Evolutionary conservation across 2,329 filamentous ascomycete species (phyloP).

Genomic region (Clonostachys byssicola): DNA sequence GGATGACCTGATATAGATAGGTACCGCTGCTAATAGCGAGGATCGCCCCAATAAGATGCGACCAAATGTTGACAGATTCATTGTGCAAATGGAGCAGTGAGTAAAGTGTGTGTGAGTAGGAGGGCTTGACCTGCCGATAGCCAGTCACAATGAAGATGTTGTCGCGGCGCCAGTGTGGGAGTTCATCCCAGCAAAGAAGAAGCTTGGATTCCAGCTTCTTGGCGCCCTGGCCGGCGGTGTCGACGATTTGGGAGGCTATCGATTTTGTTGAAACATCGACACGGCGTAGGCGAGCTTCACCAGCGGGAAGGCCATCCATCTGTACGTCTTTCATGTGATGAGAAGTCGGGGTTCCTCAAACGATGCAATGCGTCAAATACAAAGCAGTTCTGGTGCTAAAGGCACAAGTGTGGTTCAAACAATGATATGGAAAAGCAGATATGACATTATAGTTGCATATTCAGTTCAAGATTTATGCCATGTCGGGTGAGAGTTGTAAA

Average conservation of each 20-base stretch:
- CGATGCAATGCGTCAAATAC: too few relatives aligned
- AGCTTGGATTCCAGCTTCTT: background rate
- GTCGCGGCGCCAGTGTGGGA: conserved; percentile 55
- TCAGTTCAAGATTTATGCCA: too few relatives aligned
- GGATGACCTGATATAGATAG: conserved; percentile 52
- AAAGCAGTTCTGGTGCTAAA: too few relatives aligned
- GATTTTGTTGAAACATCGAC: background rate
- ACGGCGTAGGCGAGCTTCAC: background rate
- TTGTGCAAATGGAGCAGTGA: conserved; percentile 55
- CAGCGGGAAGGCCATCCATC: background rate
- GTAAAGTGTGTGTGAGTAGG: conserved; percentile 36
- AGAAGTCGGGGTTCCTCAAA: too few relatives aligned
- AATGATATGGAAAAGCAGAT: too few relatives aligned
- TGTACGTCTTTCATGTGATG: too few relatives aligned
- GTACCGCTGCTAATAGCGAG: conserved; percentile 46
- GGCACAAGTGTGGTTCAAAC: too few relatives aligned
- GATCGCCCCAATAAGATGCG: conserved; percentile 61
- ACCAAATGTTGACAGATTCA: conserved; percentile 61
- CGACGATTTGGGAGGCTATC: background rate
- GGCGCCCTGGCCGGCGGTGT: background rate
- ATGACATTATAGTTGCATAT: too few relatives aligned
- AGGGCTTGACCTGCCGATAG: conserved; percentile 47
- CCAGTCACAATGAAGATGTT: conserved; percentile 51
- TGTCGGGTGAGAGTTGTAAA: too few relatives aligned
- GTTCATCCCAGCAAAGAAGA: conserved; percentile 52